A percentile compares a stretch with the other conserved stretches of the same genome.
Evolutionary conservation across 2,329 filamentous ascomycete species (phyloP).

Genomic region (Phialemoniopsis sp.): DNA sequence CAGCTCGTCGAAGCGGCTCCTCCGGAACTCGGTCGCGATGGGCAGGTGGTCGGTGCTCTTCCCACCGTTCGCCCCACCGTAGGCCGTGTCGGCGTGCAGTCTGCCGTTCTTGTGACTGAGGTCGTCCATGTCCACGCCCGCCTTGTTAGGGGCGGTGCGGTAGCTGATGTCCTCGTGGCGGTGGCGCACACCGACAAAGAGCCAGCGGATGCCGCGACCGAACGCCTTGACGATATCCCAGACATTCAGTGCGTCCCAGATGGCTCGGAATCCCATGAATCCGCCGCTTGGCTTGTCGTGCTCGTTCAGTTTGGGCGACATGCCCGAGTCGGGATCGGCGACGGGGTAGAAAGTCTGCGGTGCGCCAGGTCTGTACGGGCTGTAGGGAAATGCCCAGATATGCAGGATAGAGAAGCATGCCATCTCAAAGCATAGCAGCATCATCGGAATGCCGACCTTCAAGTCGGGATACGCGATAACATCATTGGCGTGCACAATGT

Average conservation of each 20-base stretch:
- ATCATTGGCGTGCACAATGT: constrained; percentile 56
- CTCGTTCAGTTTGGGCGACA: constrained; percentile 36
- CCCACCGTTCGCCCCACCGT: constrained; percentile 12
- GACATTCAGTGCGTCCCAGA: constrained; percentile 70
- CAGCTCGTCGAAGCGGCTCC: constrained; percentile 17
- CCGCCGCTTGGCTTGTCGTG: constrained; percentile 57
- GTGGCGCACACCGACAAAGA: constrained; percentile 67
- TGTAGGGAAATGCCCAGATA: constrained; percentile 77
- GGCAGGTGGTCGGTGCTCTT: constrained; percentile 33
- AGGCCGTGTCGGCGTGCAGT: constrained; percentile 10
- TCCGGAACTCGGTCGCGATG: constrained; percentile 31
- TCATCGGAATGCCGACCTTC: constrained; percentile 73
- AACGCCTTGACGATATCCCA: constrained; percentile 82
- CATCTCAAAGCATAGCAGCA: constrained; percentile 83
- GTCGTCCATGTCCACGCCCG: constrained; percentile 29
- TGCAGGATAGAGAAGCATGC: constrained; percentile 74
- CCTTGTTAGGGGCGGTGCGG: constrained; percentile 17
- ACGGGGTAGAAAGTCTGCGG: constrained; percentile 42
- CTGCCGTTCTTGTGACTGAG: constrained; percentile 24
- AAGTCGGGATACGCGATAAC: constrained; percentile 69
- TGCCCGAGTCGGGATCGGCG: constrained; percentile 33
- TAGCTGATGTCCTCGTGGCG: constrained; percentile 52
- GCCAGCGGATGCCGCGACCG: constrained; percentile 73
- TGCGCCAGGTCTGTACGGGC: constrained; percentile 52
- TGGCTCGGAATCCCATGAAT: constrained; percentile 57